Evolutionary conservation across 2,329 filamentous ascomycete species (phyloP).

Genomic region (Botrytis aclada): DNA sequence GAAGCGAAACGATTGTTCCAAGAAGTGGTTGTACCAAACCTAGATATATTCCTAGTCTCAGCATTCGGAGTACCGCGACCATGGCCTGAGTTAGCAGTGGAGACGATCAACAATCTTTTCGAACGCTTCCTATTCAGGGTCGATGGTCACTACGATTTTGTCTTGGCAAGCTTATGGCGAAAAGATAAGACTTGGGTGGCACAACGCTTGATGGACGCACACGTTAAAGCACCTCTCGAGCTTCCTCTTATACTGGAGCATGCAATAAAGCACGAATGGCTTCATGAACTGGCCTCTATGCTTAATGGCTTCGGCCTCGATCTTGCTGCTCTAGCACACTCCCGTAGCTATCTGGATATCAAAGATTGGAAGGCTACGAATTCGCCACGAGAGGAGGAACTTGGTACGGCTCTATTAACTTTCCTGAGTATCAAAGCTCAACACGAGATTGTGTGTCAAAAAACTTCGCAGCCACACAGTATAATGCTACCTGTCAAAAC

Average conservation of each 20-base stretch:
- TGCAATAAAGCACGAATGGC: constrained; percentile 77
- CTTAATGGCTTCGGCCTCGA: constrained; percentile 81
- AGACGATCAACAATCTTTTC: constrained; percentile 74
- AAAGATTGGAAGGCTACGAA: constrained; percentile 75
- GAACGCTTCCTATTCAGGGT: constrained; percentile 79
- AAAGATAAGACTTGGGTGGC: constrained; percentile 87
- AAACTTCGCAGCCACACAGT: constrained; percentile 58
- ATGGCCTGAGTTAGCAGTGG: constrained; percentile 71
- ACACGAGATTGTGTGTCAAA: constrained; percentile 72
- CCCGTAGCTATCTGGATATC: constrained; percentile 75
- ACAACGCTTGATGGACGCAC: constrained; percentile 72
- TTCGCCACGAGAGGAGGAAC: constrained; percentile 61
- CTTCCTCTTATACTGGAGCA: constrained; percentile 73
- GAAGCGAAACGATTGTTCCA: constrained; percentile 66
- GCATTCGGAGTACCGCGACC: constrained; percentile 74
- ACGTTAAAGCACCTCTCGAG: constrained; percentile 66
- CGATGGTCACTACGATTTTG: constrained; percentile 77
- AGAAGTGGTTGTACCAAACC: constrained; percentile 66
- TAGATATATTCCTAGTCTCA: constrained; percentile 76
- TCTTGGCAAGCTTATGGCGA: constrained; percentile 86
- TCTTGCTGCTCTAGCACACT: constrained; percentile 80
- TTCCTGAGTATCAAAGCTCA: constrained; percentile 84
- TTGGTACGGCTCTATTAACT: constrained; percentile 69
- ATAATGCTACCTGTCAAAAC: constrained; percentile 82
- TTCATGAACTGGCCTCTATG: constrained; percentile 66